phyloP scores from a whole-genome alignment of 2,329 filamentous ascomycete genomes.

The Scortechinia acanthostroma region DNA sequence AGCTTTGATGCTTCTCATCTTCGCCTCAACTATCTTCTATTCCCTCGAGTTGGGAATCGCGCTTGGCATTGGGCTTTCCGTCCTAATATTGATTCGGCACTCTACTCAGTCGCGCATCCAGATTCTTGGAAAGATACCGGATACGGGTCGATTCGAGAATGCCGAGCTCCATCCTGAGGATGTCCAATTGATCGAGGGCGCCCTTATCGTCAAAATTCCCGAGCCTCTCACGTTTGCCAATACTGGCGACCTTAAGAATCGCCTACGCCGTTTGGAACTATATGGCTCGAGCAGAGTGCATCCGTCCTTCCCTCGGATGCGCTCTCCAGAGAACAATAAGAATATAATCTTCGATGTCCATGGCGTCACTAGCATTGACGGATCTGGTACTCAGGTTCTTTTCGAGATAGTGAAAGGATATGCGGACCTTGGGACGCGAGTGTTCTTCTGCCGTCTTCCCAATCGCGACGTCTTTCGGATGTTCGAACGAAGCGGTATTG shows the following conservation, averaged over 20 bases:
- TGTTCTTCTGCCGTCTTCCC: slow-evolving; percentile 45
- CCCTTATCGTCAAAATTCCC: slow-evolving; percentile 63
- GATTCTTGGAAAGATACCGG: slow-evolving; percentile 57
- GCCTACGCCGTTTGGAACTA: slow-evolving; percentile 51
- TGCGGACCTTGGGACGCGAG: slow-evolving; percentile 10
- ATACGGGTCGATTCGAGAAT: slow-evolving; percentile 51
- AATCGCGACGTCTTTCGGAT: slow-evolving; percentile 58
- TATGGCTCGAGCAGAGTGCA: slow-evolving; percentile 55
- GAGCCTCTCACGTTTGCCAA: slow-evolving; percentile 66
- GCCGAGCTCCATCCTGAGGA: slow-evolving; percentile 42
- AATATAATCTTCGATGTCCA: slow-evolving; percentile 67
- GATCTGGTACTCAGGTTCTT: slow-evolving; percentile 19
- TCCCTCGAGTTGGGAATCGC: slow-evolving; percentile 89
- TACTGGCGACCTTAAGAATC: slow-evolving; percentile 55
- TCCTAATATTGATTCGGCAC: slow-evolving; percentile 79
- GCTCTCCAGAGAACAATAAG: slow-evolving; percentile 46
- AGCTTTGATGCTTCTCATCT: slow-evolving; percentile 80
- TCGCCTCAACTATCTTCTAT: slow-evolving; percentile 88
- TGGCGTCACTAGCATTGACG: slow-evolving; percentile 60
- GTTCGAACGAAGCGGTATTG: slow-evolving; percentile 75
- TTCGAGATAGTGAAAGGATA: neutral
- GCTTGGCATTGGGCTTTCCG: slow-evolving; percentile 82
- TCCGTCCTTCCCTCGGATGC: slow-evolving; percentile 50
- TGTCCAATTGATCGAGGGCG: slow-evolving; percentile 57
- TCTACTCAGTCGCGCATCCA: slow-evolving; percentile 63